Percentiles rank a stretch among this genome's conserved stretches.
Conservation (phyloP, 257 asterid species). For the Scutellaria baicalensis region DNA sequence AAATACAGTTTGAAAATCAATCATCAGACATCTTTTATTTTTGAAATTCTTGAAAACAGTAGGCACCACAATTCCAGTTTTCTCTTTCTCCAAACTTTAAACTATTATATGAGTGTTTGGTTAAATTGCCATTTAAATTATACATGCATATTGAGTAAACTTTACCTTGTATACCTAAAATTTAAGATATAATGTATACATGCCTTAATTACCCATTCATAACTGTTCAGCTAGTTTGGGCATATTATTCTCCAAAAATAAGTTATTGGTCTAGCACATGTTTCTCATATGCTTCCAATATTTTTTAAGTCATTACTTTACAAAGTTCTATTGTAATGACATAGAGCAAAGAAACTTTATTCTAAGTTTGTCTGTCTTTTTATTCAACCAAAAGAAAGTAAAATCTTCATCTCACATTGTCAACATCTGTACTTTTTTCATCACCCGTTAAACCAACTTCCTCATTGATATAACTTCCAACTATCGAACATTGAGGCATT, state of each 20-base stretch:
- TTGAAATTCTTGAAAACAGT: not conserved
- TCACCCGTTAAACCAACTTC: not conserved
- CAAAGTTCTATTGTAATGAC: not conserved
- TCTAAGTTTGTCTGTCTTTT: not conserved
- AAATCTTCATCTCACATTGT: not conserved
- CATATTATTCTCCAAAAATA: not conserved
- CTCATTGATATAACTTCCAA: not conserved
- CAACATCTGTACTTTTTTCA: not conserved
- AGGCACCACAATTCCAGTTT: not conserved
- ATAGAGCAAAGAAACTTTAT: not conserved
- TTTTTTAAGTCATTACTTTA: not conserved
- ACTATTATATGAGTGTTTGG: not conserved
- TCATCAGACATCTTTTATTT: conserved; percentile 1
- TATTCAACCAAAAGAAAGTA: not conserved
- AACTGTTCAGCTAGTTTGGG: not conserved
- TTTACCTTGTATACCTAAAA: not conserved
- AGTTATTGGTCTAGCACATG: not conserved
- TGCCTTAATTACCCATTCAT: not conserved
- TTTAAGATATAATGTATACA: not conserved
- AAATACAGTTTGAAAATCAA: not conserved
- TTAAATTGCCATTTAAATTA: not conserved
- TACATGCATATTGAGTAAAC: not conserved
- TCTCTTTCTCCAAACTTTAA: not conserved
- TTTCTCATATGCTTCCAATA: not conserved
- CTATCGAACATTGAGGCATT: not conserved